Evolutionary conservation across 2,329 filamentous ascomycete species (phyloP), one percentile per base, ranked within the genome.

Genomic region (Monosporascus sp.): DNA sequence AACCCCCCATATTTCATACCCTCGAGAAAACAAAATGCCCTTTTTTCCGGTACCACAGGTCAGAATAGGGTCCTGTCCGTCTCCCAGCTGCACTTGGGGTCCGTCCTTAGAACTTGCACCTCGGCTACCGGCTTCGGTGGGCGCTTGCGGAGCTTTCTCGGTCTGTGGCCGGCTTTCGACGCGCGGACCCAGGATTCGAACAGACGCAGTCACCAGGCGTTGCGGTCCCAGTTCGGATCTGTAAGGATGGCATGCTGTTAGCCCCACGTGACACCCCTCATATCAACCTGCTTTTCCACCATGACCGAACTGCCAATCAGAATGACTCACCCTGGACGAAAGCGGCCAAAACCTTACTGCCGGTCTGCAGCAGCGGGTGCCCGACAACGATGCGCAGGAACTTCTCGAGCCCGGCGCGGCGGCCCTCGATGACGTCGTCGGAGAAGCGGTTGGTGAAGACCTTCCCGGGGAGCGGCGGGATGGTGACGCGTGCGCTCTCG

Each of bases 401-500:
- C 69, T 95, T 85, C 77, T 99, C 92, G 61, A 99, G 77, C 1
- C 94, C 94, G 63, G 93, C 90, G 59, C 93, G 81, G 52, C 94
- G 81, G 67, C 95, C 90, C 78, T 97, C 94, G 70, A 99, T 99
- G 66, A 99, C 93, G 70, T 96, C 92, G 75, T 99, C 94, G 66
- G 90, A 95, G 77, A 99, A 99, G 47, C 94, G 85, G 73, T 97
- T 97, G 50, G 93, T 96, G 65, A 97, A 97, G 52, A 99, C 94
- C 75, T 97, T 99, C 50, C 94, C 94, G 0, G 94, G 94, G 59
- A 99, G 77, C 5, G 94, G 93, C 0, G 94, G 94, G 67, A 99
- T 99, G 22, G 91, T 96, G 54, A 99, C 94, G 60, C 93, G 84
- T 54, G 92, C 92, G 64, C 85, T 90, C 76, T 99, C 94, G 63